These are phyloP conservation scores for Rhizophagus prolifer DNA, from an alignment of 192 early-diverging fungal genomes.

Conservation along the genomic window DNA sequence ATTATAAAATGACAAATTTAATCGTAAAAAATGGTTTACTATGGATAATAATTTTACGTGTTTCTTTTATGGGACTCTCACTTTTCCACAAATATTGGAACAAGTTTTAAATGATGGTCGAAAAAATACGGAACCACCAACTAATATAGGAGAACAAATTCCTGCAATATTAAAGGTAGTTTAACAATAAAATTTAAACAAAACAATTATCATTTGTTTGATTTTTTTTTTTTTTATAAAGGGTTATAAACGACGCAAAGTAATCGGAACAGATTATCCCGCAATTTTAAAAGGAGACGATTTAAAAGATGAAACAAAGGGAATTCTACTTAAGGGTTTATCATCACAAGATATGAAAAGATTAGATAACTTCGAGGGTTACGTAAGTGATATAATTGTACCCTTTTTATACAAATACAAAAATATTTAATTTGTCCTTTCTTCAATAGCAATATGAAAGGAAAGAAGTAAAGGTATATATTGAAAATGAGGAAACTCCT, in stretches of 20 bases:
- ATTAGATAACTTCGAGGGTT: slow-evolving; percentile 8
- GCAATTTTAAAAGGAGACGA: slow-evolving; percentile 9
- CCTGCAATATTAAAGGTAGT: slow-evolving; percentile 12
- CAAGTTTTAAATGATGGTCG: not conserved
- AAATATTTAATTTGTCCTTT: too few relatives aligned
- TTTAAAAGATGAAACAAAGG: not conserved
- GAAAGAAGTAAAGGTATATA: not conserved
- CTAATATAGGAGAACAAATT: not conserved
- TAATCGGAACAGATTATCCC: not conserved
- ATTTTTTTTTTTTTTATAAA: not conserved
- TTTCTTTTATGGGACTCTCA: slow-evolving; percentile 16
- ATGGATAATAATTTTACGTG: not conserved
- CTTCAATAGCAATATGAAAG: not conserved
- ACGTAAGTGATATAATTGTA: slow-evolving; percentile 3
- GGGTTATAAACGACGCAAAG: slow-evolving; percentile 19
- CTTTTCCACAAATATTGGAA: not conserved
- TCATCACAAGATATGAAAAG: slow-evolving; percentile 3
- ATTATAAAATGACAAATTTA: too few relatives aligned
- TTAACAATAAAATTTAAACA: not conserved
- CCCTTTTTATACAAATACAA: too few relatives aligned
- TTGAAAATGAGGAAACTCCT: not conserved
- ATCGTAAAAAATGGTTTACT: too few relatives aligned
- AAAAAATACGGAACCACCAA: not conserved
- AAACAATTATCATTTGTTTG: not conserved
- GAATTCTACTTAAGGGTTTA: not conserved